Percentiles rank a stretch among this genome's conserved stretches.
Conservation (phyloP, 495 filamentous ascomycete genomes). For the Neurospora sp. region DNA sequence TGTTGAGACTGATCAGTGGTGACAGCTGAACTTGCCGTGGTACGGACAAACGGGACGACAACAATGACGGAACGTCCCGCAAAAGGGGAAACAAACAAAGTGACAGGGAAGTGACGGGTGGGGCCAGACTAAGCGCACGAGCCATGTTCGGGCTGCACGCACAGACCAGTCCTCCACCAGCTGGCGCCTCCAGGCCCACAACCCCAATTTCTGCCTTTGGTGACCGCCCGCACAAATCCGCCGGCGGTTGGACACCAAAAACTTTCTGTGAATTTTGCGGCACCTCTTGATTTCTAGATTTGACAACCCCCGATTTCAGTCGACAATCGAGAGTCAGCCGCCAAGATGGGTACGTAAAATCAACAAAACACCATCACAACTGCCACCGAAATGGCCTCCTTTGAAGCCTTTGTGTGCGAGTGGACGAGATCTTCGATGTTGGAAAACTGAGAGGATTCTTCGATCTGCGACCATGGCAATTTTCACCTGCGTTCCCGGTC, state of each 20-base stretch:
- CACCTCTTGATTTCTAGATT: slow-evolving; percentile 10
- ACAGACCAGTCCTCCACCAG: background rate
- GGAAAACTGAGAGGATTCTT: slow-evolving; percentile 7
- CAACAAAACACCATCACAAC: slow-evolving; percentile 4
- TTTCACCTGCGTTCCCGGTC: slow-evolving; percentile 1
- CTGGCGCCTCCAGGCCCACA: background rate
- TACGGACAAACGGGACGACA: background rate
- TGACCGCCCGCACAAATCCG: slow-evolving; percentile 6
- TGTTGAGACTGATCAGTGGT: background rate
- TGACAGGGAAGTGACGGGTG: background rate
- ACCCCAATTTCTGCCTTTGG: background rate
- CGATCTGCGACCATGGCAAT: slow-evolving; percentile 32
- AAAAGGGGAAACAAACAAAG: background rate
- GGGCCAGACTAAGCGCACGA: background rate
- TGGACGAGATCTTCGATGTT: slow-evolving; percentile 22
- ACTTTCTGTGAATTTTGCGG: slow-evolving; percentile 7
- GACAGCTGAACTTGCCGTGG: background rate
- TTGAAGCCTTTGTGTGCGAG: slow-evolving; percentile 34
- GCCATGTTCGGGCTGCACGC: background rate
- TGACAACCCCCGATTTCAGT: slow-evolving; percentile 29
- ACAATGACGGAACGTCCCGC: background rate
- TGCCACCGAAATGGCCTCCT: slow-evolving; percentile 10
- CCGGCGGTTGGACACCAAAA: slow-evolving; percentile 4
- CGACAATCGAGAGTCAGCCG: slow-evolving; percentile 29
- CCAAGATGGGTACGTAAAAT: slow-evolving; percentile 42